These are phyloP conservation scores for Phaeoacremonium minimum DNA, from an alignment of 2,329 filamentous ascomycete species.

Conservation along the genomic window DNA sequence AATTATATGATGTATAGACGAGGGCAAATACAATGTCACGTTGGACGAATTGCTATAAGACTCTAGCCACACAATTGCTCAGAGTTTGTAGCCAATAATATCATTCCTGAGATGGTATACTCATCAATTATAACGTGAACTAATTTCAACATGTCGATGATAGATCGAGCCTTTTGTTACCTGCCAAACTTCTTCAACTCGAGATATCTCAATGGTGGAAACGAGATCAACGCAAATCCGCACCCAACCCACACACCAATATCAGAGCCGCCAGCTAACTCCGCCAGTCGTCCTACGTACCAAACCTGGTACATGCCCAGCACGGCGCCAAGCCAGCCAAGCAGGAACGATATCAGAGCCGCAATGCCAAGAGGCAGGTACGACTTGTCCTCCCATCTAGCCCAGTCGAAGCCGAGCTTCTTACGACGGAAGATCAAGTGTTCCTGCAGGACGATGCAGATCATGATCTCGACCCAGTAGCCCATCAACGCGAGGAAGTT, in stretches of 20 bases:
- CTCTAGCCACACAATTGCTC: too few relatives aligned
- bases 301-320: constrained; percentile 67
- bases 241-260: constrained; percentile 18
- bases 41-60: too few relatives aligned
- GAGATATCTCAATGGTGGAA: constrained; percentile 4
- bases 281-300: constrained; percentile 54
- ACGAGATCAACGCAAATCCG: constrained; percentile 15
- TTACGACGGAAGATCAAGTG: constrained; percentile 55
- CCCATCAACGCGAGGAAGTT: constrained; percentile 69
- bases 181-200: neutral
- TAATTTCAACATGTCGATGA: too few relatives aligned
- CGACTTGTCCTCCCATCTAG: constrained; percentile 52
- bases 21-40: too few relatives aligned
- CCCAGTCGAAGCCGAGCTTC: constrained; percentile 54
- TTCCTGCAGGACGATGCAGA: constrained; percentile 58
- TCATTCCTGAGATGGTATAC: too few relatives aligned
- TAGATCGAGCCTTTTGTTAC: too few relatives aligned
- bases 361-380: constrained; percentile 60
- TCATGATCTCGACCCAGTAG: constrained; percentile 65
- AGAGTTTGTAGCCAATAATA: too few relatives aligned
- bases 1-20: too few relatives aligned
- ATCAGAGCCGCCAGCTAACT: constrained; percentile 14
- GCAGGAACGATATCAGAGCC: constrained; percentile 54
- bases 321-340: constrained; percentile 63
- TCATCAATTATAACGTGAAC: too few relatives aligned